These are phyloP conservation scores for Beta corolliflora DNA, from an alignment of 179 eudicot genomes.

Conservation along the genomic window DNA sequence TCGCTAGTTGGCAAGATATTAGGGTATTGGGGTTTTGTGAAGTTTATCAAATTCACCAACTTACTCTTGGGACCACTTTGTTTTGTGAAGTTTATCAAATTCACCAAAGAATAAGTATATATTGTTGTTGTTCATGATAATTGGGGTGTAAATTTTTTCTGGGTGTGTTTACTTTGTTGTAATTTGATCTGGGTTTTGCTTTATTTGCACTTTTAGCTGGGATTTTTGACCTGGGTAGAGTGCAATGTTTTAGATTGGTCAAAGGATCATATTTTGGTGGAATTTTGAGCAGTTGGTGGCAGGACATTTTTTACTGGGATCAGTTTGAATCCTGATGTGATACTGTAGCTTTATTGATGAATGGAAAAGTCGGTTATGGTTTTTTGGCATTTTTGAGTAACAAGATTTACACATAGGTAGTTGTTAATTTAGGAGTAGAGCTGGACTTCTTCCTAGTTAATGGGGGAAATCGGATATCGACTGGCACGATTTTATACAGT, in stretches of 20 bases:
- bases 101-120: too few relatives aligned
- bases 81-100: too few relatives aligned
- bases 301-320: conserved; percentile 18
- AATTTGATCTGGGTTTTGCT: conserved; percentile 20
- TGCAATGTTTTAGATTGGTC: background rate
- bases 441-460: background rate
- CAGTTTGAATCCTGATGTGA: background rate
- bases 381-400: background rate
- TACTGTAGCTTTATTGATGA: background rate
- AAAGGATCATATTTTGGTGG: background rate
- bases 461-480: background rate
- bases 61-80: too few relatives aligned
- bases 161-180: conserved; percentile 13
- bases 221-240: background rate
- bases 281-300: background rate
- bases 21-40: too few relatives aligned
- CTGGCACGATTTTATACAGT: too few relatives aligned
- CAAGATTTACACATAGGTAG: background rate
- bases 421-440: background rate
- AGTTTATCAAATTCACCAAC: too few relatives aligned
- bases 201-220: background rate
- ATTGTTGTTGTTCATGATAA: background rate
- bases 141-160: background rate
- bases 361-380: conserved; percentile 2
- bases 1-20: too few relatives aligned